These are phyloP conservation scores for Cyberlindnera saturnus DNA, from an alignment of 805 yeast species.

Conservation along the genomic window DNA sequence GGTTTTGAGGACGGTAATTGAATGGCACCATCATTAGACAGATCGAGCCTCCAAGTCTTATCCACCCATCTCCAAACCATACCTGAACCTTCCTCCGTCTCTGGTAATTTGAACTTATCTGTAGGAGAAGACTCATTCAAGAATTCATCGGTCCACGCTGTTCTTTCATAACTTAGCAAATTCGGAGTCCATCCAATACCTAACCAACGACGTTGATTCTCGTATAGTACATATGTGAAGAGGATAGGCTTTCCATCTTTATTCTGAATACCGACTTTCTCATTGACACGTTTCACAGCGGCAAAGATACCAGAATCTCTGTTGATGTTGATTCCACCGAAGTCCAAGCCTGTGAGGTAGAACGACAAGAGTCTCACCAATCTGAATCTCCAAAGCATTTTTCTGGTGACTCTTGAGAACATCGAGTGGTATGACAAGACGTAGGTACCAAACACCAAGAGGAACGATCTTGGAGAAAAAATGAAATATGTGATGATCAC, in stretches of 20 bases:
- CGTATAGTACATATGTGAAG: constrained; percentile 88
- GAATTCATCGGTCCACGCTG: constrained; percentile 97
- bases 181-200: constrained; percentile 98
- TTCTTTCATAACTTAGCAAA: constrained; percentile 83
- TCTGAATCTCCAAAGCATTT: constrained; percentile 78
- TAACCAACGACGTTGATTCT: constrained; percentile 94
- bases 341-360: constrained; percentile 83
- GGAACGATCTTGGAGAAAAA: constrained; percentile 61
- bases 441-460: constrained; percentile 52
- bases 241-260: constrained; percentile 50
- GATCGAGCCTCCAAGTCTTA: constrained; percentile 83
- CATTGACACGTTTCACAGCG: constrained; percentile 35
- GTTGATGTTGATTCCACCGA: constrained; percentile 41
- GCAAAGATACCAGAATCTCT: constrained; percentile 37
- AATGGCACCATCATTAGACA: constrained; percentile 82
- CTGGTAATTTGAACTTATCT: constrained; percentile 76
- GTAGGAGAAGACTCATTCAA: constrained; percentile 78
- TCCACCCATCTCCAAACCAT: constrained; percentile 96
- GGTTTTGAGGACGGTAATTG: constrained; percentile 59
- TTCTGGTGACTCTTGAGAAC: constrained; percentile 78
- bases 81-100: constrained; percentile 56
- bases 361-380: constrained; percentile 65
- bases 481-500: constrained; percentile 61
- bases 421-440: constrained; percentile 81
- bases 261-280: constrained; percentile 26